Conservation (phyloP, 352 stramenopile species). For the Pythium dissimile region DNA sequence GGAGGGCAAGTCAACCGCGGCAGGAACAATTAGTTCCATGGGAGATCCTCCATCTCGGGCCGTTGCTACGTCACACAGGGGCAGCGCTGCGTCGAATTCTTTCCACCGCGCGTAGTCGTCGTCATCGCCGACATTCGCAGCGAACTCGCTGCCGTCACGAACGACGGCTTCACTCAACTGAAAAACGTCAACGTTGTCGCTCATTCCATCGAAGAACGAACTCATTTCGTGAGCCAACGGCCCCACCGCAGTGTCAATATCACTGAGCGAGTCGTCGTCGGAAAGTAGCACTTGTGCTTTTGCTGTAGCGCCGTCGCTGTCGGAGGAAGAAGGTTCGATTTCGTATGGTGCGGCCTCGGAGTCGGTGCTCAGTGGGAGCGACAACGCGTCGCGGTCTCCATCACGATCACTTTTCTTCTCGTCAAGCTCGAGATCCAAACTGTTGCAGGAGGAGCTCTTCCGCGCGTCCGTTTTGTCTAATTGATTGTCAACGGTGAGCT, state of each 20-base stretch:
- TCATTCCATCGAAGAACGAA: conserved; percentile 2
- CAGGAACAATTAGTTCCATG: too few relatives aligned
- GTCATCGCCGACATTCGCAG: neutral
- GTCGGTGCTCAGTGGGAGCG: conserved; percentile 2
- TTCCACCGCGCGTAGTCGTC: conserved; percentile 7
- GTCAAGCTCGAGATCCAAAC: too few relatives aligned
- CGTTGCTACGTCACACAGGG: neutral
- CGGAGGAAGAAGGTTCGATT: neutral
- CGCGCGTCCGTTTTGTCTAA: too few relatives aligned
- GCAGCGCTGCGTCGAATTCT: conserved; percentile 8
- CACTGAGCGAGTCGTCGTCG: neutral
- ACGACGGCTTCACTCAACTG: neutral
- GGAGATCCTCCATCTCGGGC: too few relatives aligned
- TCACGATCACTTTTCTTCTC: too few relatives aligned
- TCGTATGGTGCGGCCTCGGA: neutral
- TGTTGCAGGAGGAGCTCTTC: too few relatives aligned
- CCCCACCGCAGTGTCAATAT: neutral
- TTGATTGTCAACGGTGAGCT: too few relatives aligned
- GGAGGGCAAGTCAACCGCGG: too few relatives aligned
- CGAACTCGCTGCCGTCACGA: too few relatives aligned
- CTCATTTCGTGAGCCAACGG: neutral
- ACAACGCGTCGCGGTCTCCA: conserved; percentile 1
- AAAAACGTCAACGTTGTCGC: neutral
- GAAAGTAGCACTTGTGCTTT: neutral
- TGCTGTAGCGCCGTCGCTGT: too few relatives aligned